Base-by-base conservation (phyloP, 1,284 basidiomycete genomes). In the Peniophora sp. region DNA sequence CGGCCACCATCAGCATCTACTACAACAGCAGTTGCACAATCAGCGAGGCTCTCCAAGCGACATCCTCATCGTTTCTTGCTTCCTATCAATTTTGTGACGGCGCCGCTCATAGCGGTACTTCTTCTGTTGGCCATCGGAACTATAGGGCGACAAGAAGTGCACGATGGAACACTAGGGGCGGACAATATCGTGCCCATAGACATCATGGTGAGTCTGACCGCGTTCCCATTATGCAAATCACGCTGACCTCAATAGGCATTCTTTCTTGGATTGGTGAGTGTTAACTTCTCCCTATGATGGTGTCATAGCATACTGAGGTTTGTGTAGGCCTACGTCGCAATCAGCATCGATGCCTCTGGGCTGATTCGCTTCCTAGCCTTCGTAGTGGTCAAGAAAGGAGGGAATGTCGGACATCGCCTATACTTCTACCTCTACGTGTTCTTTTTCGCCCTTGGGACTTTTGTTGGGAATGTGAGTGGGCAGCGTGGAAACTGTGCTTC, bases 281-380 rank as follows among this genome's bases (percentile, higher is more conserved):
- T 8, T 20, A 52, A 54, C 69, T 65, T 12, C 17, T 45, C 11
- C 17, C 2, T n/a, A 39, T 23, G 32, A 14, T 34, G 15, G 42
- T 35, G 41, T 35, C 34, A 10, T 10, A 64, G 23, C 6, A 12
- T 17, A 14, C 35, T 12, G 24, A 23, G 17, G 24, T 15, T 39
- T 24, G 15, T 15, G 15, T 47, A 80, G 76, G 94, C 94, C 0
- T 99, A 98, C 69, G 88, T 98, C 70, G 85, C 95, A 3, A 88
- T 97, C 47, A 92, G 92, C 0, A 77, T 98, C 36, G 95, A 99
- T 62, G 79, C 87, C 8, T 94, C 92, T 0, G 95, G 96, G 1
- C 73, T 96, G 11, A 75, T 98, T 3, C 83, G 88, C 44, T 89
- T 86, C 46, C 81, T 94, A 1, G 94, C 95, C 0, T 92, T 92